These are phyloP conservation scores for Erodium maritimum DNA, from an alignment of 345 rosid genomes.

Conservation along the genomic window DNA sequence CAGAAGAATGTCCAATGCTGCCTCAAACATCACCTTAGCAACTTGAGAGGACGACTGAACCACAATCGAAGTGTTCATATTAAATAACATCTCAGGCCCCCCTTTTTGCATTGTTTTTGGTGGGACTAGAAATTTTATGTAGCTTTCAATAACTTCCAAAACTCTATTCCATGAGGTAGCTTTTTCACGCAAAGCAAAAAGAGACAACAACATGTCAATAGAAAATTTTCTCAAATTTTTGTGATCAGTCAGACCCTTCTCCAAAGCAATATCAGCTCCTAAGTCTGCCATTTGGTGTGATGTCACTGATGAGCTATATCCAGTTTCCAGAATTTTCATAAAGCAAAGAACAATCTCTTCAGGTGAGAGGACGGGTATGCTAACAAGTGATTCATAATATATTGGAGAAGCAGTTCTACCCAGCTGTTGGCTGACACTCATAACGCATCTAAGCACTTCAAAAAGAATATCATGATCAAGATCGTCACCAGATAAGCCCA, in stretches of 20 bases:
- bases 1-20: slow-evolving; percentile 63
- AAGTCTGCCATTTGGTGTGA: slow-evolving; percentile 27
- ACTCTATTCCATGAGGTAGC: slow-evolving; percentile 73
- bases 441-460: slow-evolving; percentile 52
- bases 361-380: slow-evolving; percentile 39
- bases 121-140: slow-evolving; percentile 66
- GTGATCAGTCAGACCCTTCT: slow-evolving; percentile 50
- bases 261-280: slow-evolving; percentile 55
- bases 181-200: slow-evolving; percentile 42
- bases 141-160: slow-evolving; percentile 49
- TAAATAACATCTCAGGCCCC: slow-evolving; percentile 32
- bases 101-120: slow-evolving; percentile 37
- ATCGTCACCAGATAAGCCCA: slow-evolving; percentile 29
- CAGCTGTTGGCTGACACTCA: slow-evolving; percentile 57
- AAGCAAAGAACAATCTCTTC: slow-evolving; percentile 68
- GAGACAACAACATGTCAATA: slow-evolving; percentile 54
- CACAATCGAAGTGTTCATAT: slow-evolving; percentile 34
- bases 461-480: slow-evolving; percentile 48
- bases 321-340: slow-evolving; percentile 68
- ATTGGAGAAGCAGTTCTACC: slow-evolving; percentile 67
- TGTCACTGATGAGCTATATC: slow-evolving; percentile 44
- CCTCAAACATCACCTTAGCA: slow-evolving; percentile 76
- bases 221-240: slow-evolving; percentile 75
- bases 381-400: slow-evolving; percentile 61
- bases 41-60: slow-evolving; percentile 78